Evolutionary conservation across 2,329 filamentous ascomycete species (phyloP), one percentile per base, ranked within the genome.

Genomic region (Metarhizium guizhouense): DNA sequence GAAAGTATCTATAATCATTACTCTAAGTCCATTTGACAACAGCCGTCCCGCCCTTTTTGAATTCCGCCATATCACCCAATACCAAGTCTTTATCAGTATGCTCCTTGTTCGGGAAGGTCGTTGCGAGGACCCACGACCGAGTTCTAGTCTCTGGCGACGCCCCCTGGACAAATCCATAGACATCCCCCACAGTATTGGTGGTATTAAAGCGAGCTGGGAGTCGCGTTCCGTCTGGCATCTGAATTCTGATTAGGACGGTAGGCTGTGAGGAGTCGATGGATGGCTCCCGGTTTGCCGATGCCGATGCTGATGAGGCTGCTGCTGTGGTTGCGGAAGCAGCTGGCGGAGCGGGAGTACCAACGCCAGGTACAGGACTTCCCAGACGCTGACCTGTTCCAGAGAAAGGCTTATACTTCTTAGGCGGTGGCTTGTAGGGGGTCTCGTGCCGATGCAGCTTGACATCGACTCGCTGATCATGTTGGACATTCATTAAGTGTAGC

Each of bases 201-300:
- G 86, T 85, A 73, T 94, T 94, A 74, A 95, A 95, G 8, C 88
- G 82, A 30, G 86, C 88, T n/a, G 85, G 83, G 29, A 94, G 74
- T 47, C 88, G 80, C 2, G 86, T 87, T 43, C 89, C 90, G 61
- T 93, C 85, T 1, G 86, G 87, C 55, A 94, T 79, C 64, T 90
- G 87, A 56, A 95, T 85, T 62, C 90, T 86, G 45, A 95, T 77
- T 58, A 78, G 84, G 25, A 94, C 63, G 0, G 78, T 85, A 0
- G 89, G 89, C 60, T 82, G 82, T 0, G 84, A 83, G 53, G 79
- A 71, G 64, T 94, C 85, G 42, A 90, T 72, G 0, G 63, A 58
- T 3, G 72, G 65, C 0, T 68, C 62, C 0, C 70, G 62, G 4
- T 68, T 60, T 4, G 72, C 11, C 57, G 72, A 56, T 4, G 70